Base-by-base conservation (phyloP, 2,329 filamentous ascomycete species). In the Incumbomyces lentus region DNA sequence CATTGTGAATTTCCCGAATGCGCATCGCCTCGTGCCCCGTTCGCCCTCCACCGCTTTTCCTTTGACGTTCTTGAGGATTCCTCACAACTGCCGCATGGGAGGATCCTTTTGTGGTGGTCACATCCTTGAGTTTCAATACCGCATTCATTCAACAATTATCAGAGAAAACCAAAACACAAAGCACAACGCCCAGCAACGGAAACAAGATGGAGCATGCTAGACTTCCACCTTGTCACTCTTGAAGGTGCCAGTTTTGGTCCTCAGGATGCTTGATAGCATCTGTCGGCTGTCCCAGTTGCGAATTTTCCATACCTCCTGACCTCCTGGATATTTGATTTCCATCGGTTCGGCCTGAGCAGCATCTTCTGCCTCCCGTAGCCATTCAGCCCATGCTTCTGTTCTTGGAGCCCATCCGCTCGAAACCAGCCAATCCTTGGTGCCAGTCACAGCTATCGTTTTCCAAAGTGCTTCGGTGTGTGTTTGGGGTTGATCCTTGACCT, bases 391-490 rank as follows among this genome's bases (percentile, higher is more conserved):
- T 1, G 63, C 63, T 3, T 43, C 44, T 1, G 68, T 70, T n/a
- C 61, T 55, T 0, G 68, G 69, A 4, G 66, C 67, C 4, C 66
- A 64, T 7, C 63, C 59, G n/a, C 61, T 63, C 40, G 58, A 55
- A 16, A 55, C 53, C 2, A 71, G 64, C 71, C 71, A 74, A 2
- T 60, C 58, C 0, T 57, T 65, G 14, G 59, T 62, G 40, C 69
- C 67, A 2, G 67, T 68, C 7, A 72, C 61, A 0, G 70, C 60
- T 22, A 74, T 71, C 1, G 66, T 66, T 51, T 68, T 71, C 67
- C 68, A 74, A 0, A 74, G 58, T 1, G 70, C 71, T 44, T 69
- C 59, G 0, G 71, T 74, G 53, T 71, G 74, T 0, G 55, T 57
- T 12, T 53, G 53, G n/a, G 31, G 31, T 19, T 36, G 32, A 17